A percentile compares a stretch with the other conserved stretches of the same genome.
Evolutionary conservation across 164 flowering plant species (phyloP).

Genomic region (Euptelea pleiosperma): DNA sequence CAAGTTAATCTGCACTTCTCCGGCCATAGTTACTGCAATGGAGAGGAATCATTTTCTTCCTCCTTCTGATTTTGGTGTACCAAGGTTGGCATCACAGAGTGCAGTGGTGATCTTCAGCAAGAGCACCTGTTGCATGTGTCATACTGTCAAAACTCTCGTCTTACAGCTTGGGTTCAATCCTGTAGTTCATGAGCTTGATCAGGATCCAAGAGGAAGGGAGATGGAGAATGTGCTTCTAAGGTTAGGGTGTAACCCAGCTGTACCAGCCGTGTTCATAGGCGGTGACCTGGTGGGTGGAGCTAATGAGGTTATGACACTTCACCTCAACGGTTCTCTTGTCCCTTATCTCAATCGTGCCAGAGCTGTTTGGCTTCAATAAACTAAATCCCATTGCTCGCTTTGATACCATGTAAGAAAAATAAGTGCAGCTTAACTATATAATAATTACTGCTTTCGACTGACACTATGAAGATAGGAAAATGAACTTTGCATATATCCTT

Average conservation of each 20-base stretch:
- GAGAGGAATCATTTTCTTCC: too few species aligned
- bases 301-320: slow-evolving; percentile 75
- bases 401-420: too few species aligned
- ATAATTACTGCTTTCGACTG: too few species aligned
- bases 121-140: slow-evolving; percentile 76
- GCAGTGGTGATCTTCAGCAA: slow-evolving; percentile 81
- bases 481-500: too few species aligned
- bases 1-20: not conserved
- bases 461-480: too few species aligned
- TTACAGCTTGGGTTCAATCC: slow-evolving; percentile 57
- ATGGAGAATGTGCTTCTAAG: slow-evolving; percentile 68
- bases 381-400: too few species aligned
- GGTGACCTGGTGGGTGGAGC: slow-evolving; percentile 66
- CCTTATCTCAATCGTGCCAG: slow-evolving; percentile 34
- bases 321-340: slow-evolving; percentile 49
- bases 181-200: slow-evolving; percentile 48
- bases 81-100: slow-evolving; percentile 42
- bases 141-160: slow-evolving; percentile 64
- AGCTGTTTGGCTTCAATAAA: slow-evolving; percentile 16
- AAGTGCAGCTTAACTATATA: too few species aligned
- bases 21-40: slow-evolving; percentile 7
- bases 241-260: slow-evolving; percentile 55
- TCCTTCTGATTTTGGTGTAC: too few species aligned
- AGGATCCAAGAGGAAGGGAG: slow-evolving; percentile 59
- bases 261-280: slow-evolving; percentile 67